Evolutionary conservation across 202 grass and related monocot genomes (phyloP), one percentile per base, ranked within the genome.

Genomic region (Panicum hallii): DNA sequence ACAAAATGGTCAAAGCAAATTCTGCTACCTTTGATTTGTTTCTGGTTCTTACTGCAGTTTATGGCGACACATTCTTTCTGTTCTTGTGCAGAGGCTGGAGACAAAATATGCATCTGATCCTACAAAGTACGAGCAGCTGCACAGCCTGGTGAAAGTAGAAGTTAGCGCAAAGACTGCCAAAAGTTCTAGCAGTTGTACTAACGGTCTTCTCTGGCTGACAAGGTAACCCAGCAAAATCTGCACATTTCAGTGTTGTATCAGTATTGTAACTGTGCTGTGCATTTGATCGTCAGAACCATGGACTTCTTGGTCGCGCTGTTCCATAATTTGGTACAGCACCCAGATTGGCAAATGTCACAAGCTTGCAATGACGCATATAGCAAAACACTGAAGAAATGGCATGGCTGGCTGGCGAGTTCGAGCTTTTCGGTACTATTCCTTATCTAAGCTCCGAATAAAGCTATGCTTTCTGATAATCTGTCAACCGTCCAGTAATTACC

Each of bases 311-410:
- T 94, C 41, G 88, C 89, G 0, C 52, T 97, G 49, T 97, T 97
- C 49, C 73, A 89, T 9, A 97, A 97, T 83, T 88, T 97, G 82
- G 75, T 92, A 10, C 77, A 89, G 54, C 90, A 97, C 52, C 84
- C 88, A 15, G 88, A 90, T 50, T 92, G 92, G 94, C 89, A 79
- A 34, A 97, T 94, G 92, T 81, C 94, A 61, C 83, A 92, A 71
- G 90, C n/a, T 36, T 94, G 91, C 74, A 92, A 77, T 9, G 88
- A 97, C 52, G 87, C 94, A 7, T 97, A 97, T 65, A 77, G 8
- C 78, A 97, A 90, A 62, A 94, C 94, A 73, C 84, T 97, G 54
- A 97, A 97, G 88, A 94, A 92, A 91, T 94, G 90, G 88, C 90
- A 97, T 66, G 92, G 94, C 9, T 97, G 94, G 94, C 55, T 94